Base-by-base conservation (phyloP, 768 basidiomycete species). In the Panus rudis region DNA sequence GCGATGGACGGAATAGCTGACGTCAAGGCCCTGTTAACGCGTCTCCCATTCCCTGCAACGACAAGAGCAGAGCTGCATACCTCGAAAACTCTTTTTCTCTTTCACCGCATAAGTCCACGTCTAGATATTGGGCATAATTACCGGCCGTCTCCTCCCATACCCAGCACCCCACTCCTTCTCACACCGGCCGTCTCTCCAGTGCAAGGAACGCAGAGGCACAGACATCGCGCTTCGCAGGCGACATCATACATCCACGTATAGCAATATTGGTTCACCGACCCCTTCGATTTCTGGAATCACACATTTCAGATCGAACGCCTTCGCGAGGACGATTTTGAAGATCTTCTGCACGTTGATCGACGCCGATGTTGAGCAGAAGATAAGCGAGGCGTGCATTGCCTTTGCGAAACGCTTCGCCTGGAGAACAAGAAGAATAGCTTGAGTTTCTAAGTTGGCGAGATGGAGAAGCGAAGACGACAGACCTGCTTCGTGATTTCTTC, bases 311-410 rank as follows among this genome's bases (percentile, higher is more conserved):
- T 98, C 96, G 57, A 98, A 98, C 24, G 93, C 92, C 60, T 98
- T 94, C 37, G 91, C 88, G 39, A 94, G 76, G 34, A 94, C 91
- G 63, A 96, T 96, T 73, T 96, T 93, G 79, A 94, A 94, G 52
- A 94, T 94, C 73, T 99, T 99, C 72, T 99, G 96, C 42, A 99
- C 94, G 66, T 99, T 99, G 71, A 98, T 96, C 48, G 93, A 93
- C 51, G 94, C 93, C 37, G 91, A 90, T 37, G 96, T 99, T 39
- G 94, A 97, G 68, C 94, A 99, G 68, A 98, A 99, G 63, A 99
- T 96, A 47, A 99, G 69, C n/a, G 93, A 94, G 14, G 96, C 93
- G 63, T 98, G 93, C 96, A 99, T 99, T 39, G 96, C 96, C 62
- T 89, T 85, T 48, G 93, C 91, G 66, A 99, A 99, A 54, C 94